Conservation (phyloP, 176 grass and related monocot genomes). For the Aegilops bicornis region DNA sequence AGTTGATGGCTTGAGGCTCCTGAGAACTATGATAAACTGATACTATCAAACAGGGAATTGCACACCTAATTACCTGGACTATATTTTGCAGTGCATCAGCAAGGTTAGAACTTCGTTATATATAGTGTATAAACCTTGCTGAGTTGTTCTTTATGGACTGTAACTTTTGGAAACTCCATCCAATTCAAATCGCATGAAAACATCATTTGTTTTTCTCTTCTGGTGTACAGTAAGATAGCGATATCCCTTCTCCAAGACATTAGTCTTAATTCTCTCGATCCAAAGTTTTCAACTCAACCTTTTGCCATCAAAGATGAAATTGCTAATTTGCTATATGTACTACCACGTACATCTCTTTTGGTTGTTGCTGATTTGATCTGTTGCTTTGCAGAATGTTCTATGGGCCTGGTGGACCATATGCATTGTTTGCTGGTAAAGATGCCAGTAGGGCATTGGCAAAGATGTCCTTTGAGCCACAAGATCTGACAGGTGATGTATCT, state of each 20-base stretch:
- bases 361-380: slow-evolving; percentile 7
- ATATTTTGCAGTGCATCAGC: neutral
- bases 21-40: neutral
- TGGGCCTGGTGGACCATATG: slow-evolving; percentile 82
- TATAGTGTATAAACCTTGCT: neutral
- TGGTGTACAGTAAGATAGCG: neutral
- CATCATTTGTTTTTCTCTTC: neutral
- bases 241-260: neutral
- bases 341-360: neutral
- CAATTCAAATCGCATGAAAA: neutral
- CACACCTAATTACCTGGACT: neutral
- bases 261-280: neutral
- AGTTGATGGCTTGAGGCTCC: neutral
- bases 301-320: neutral
- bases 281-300: neutral
- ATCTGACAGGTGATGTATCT: slow-evolving; percentile 76
- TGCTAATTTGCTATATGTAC: neutral
- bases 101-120: neutral
- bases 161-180: neutral
- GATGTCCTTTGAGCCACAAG: slow-evolving; percentile 77
- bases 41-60: neutral
- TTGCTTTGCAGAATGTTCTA: slow-evolving; percentile 76
- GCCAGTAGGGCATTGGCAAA: slow-evolving; percentile 83
- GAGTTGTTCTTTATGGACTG: neutral
- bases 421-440: slow-evolving; percentile 78